Percentiles rank a stretch among this genome's conserved stretches.
Conservation (phyloP, 441 rosid genomes). For the Codiaeum variegatum region DNA sequence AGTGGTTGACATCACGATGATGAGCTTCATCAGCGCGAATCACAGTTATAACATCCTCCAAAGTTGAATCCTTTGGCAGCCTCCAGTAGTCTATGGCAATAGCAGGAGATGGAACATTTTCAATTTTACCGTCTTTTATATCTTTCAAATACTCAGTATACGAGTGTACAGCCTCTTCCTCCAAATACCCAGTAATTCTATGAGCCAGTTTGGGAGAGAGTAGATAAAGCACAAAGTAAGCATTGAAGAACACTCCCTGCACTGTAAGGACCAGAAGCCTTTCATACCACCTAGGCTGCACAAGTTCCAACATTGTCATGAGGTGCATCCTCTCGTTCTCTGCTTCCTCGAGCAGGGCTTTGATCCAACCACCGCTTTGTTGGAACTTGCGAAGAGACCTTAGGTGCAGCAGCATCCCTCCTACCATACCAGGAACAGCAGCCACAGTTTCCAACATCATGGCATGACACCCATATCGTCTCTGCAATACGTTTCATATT, state of each 20-base stretch:
- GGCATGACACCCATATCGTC: conserved; percentile 67
- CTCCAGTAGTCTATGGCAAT: conserved; percentile 93
- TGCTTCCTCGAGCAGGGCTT: conserved; percentile 81
- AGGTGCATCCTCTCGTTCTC: conserved; percentile 94
- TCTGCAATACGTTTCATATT: conserved; percentile 27
- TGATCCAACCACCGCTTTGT: conserved; percentile 93
- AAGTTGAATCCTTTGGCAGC: conserved; percentile 49
- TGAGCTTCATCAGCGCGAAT: conserved; percentile 89
- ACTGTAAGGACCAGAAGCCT: conserved; percentile 66
- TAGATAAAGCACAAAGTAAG: conserved; percentile 60
- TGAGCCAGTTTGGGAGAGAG: conserved; percentile 77
- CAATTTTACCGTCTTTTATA: conserved; percentile 51
- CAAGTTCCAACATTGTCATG: conserved; percentile 78
- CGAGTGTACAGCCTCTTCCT: conserved; percentile 81
- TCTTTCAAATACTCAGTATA: conserved; percentile 81
- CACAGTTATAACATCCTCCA: conserved; percentile 67
- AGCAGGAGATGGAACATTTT: conserved; percentile 76
- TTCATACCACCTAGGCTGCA: conserved; percentile 74
- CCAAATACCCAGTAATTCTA: conserved; percentile 72
- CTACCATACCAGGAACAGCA: conserved; percentile 89
- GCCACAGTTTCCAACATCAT: conserved; percentile 87
- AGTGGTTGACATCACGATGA: conserved; percentile 91
- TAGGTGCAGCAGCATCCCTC: conserved; percentile 74
- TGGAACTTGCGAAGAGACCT: conserved; percentile 67
- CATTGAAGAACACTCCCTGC: conserved; percentile 79